Evolutionary conservation across 768 basidiomycete species (phyloP).

Genomic region (Tricholomella constricta): DNA sequence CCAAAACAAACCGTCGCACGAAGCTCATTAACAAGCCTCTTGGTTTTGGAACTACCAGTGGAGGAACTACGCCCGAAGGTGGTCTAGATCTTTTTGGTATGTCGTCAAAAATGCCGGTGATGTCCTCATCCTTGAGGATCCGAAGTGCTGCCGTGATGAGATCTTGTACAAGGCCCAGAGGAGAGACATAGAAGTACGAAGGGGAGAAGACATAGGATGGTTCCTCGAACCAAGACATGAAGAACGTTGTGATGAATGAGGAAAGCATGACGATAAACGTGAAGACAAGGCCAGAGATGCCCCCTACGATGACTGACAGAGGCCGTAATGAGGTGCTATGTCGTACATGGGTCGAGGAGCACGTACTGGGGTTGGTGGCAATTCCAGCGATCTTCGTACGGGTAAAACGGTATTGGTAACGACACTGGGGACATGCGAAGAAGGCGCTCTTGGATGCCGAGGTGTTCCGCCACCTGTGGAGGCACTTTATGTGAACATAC

Average conservation of each 20-base stretch:
- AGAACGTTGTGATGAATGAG: constrained; percentile 69
- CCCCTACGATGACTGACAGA: constrained; percentile 61
- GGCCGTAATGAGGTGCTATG: constrained; percentile 8
- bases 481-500: constrained; percentile 81
- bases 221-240: constrained; percentile 63
- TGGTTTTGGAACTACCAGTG: constrained; percentile 19
- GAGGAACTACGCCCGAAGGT: constrained; percentile 10
- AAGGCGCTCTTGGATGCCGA: constrained; percentile 68
- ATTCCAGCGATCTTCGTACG: constrained; percentile 71
- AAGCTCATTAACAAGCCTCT: constrained; percentile 54
- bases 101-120: constrained; percentile 42
- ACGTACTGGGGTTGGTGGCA: constrained; percentile 74
- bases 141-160: constrained; percentile 64
- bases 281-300: constrained; percentile 62
- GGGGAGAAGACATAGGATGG: constrained; percentile 43
- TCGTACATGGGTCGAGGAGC: constrained; percentile 1
- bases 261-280: constrained; percentile 65
- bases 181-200: constrained; percentile 48
- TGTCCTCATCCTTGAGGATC: constrained; percentile 59
- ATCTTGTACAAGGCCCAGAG: constrained; percentile 59
- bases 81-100: constrained; percentile 9
- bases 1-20: constrained; percentile 71
- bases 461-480: constrained; percentile 71
- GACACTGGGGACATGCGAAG: constrained; percentile 80
- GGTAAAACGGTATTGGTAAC: constrained; percentile 74